A percentile compares a stretch with the other conserved stretches of the same genome.
Evolutionary conservation across 805 yeast genomes (phyloP).

Genomic region (Suhomyces pyralidae): DNA sequence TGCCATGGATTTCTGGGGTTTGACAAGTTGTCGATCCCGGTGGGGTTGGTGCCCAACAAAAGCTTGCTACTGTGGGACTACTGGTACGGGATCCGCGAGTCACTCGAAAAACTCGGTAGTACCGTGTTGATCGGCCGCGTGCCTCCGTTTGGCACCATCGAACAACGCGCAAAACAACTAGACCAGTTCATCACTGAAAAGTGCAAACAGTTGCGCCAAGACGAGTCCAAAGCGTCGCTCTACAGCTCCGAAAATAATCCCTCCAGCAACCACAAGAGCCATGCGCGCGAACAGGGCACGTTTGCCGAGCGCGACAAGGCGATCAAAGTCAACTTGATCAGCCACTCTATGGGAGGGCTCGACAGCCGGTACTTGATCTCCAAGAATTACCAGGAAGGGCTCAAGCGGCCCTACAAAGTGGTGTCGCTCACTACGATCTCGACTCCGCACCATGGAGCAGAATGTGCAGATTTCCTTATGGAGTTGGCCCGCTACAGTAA

Average conservation of each 20-base stretch:
- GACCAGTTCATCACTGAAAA: slow-evolving; percentile 46
- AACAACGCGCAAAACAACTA: slow-evolving; percentile 60
- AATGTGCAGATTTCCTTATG: slow-evolving; percentile 69
- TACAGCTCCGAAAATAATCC: slow-evolving; percentile 13
- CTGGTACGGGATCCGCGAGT: slow-evolving; percentile 76
- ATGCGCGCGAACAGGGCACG: slow-evolving; percentile 6
- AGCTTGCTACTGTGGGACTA: slow-evolving; percentile 51
- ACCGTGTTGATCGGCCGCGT: slow-evolving; percentile 71
- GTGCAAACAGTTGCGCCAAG: slow-evolving; percentile 17
- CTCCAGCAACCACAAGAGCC: background rate
- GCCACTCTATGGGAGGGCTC: slow-evolving; percentile 94
- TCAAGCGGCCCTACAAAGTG: slow-evolving; percentile 44
- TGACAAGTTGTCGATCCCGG: slow-evolving; percentile 40
- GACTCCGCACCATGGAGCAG: slow-evolving; percentile 87
- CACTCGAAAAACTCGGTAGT: slow-evolving; percentile 60
- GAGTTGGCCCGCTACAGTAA: slow-evolving; percentile 23
- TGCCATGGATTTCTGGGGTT: slow-evolving; percentile 91
- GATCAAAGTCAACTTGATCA: slow-evolving; percentile 66
- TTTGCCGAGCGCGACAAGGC: slow-evolving; percentile 17
- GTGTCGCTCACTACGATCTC: slow-evolving; percentile 78
- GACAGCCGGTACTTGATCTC: slow-evolving; percentile 78
- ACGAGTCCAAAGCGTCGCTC: slow-evolving; percentile 1
- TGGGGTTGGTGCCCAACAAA: slow-evolving; percentile 11
- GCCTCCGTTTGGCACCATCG: slow-evolving; percentile 77
- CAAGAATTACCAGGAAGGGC: slow-evolving; percentile 39